A percentile compares a stretch with the other conserved stretches of the same genome.
phyloP scores from a whole-genome alignment of 78 protist genomes.

The Speleostelium caveatum region DNA sequence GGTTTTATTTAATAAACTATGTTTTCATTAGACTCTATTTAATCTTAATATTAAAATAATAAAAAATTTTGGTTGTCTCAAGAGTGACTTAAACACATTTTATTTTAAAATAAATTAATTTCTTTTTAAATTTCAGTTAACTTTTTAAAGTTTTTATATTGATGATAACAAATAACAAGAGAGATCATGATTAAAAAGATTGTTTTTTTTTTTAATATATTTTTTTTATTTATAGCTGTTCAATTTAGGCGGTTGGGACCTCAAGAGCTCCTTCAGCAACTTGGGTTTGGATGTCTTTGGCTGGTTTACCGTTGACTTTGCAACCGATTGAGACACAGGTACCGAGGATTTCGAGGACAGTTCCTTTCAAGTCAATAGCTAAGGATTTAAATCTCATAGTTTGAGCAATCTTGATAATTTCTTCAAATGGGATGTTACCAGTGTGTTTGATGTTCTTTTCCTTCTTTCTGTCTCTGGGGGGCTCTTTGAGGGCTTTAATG shows the following conservation, averaged over 20 bases:
- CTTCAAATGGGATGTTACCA: slow-evolving; percentile 96
- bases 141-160: no score
- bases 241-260: slow-evolving; percentile 41
- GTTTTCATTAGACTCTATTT: no score
- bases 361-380: slow-evolving; percentile 92
- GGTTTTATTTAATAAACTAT: no score
- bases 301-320: slow-evolving; percentile 94
- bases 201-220: no score
- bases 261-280: slow-evolving; percentile 85
- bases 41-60: no score
- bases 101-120: no score
- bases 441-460: slow-evolving; percentile 97
- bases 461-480: slow-evolving; percentile 99
- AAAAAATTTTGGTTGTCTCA: no score
- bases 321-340: slow-evolving; percentile 97
- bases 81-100: no score
- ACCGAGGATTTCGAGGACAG: slow-evolving; percentile 98
- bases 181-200: no score
- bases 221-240: no score
- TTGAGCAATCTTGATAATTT: slow-evolving; percentile 92
- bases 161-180: no score
- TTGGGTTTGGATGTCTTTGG: slow-evolving; percentile 88
- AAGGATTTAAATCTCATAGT: slow-evolving; percentile 90
- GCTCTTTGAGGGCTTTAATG: slow-evolving; percentile 98
- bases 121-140: no score